phyloP scores from a whole-genome alignment of 345 rosid species.

The Carallia pectinifolia region DNA sequence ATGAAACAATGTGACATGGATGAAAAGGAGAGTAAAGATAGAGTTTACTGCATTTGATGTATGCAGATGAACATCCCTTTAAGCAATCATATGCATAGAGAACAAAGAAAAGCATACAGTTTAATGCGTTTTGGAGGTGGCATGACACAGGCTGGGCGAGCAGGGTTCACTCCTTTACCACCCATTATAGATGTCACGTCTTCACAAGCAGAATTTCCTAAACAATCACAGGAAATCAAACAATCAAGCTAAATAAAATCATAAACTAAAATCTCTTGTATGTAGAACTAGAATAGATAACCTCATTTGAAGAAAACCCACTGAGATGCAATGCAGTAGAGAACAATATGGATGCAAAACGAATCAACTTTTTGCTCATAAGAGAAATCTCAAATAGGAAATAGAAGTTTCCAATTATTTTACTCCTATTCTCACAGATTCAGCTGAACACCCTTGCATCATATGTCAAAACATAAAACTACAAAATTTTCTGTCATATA shows the following conservation, averaged over 20 bases:
- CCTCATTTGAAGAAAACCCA: too few species aligned
- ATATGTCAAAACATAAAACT: background rate
- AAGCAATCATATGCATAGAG: conserved; percentile 14
- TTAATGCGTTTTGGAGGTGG: conserved; percentile 53
- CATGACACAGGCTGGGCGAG: conserved; percentile 27
- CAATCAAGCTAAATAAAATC: conserved; percentile 1
- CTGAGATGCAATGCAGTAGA: background rate
- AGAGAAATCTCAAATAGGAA: background rate
- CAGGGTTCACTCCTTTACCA: conserved; percentile 33
- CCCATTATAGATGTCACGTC: conserved; percentile 24
- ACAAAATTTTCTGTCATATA: background rate
- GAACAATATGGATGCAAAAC: background rate
- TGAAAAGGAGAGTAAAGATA: background rate
- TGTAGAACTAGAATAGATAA: background rate
- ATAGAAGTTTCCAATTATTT: background rate
- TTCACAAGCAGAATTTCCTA: conserved; percentile 33
- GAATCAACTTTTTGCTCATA: background rate
- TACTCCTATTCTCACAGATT: background rate
- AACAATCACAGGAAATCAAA: conserved; percentile 15
- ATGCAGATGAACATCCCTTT: conserved; percentile 5
- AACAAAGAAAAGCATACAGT: conserved; percentile 39
- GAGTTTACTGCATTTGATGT: background rate
- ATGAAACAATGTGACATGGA: background rate
- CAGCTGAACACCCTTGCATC: background rate
- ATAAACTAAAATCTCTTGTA: background rate